phyloP scores from a whole-genome alignment of 192 early-diverging fungal genomes.

The Spizellomyces sp. region DNA sequence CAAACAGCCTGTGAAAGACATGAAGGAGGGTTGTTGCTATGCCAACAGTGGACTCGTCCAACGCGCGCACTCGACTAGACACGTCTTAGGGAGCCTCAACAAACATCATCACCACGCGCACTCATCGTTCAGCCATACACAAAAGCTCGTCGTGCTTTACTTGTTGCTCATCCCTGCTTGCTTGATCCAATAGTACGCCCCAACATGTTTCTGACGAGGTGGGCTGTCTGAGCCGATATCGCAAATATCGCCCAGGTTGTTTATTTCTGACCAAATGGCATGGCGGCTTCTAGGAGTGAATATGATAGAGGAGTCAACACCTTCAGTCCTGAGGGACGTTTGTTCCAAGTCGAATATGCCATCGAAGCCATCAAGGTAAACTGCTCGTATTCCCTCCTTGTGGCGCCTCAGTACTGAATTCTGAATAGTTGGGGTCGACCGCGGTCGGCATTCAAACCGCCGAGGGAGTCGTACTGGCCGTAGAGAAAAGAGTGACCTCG shows the following conservation, averaged over 20 bases:
- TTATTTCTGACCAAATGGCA: constrained; percentile 30
- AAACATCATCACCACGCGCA: too few relatives aligned
- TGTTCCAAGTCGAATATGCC: constrained; percentile 99
- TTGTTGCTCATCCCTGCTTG: too few relatives aligned
- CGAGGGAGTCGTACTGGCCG: constrained; percentile 91
- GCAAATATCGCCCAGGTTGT: constrained; percentile 14
- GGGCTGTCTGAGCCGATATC: too few relatives aligned
- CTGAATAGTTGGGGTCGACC: constrained; percentile 84
- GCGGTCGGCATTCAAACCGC: constrained; percentile 97
- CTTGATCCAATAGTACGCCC: neutral
- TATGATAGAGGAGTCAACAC: constrained; percentile 99
- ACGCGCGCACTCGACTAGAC: too few relatives aligned
- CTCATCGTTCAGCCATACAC: too few relatives aligned
- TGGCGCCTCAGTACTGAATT: neutral
- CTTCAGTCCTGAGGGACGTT: constrained; percentile 98
- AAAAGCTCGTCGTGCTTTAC: too few relatives aligned
- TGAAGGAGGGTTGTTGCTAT: too few relatives aligned
- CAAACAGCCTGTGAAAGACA: too few relatives aligned
- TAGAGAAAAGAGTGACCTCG: constrained; percentile 96
- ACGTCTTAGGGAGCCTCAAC: too few relatives aligned
- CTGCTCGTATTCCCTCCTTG: neutral
- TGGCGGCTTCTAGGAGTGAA: constrained; percentile 72
- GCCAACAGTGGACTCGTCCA: too few relatives aligned
- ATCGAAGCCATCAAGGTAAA: constrained; percentile 98
- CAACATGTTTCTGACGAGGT: neutral